Base-by-base conservation (phyloP, 306 rosid genomes). In the Cyamopsis tetragonoloba region DNA sequence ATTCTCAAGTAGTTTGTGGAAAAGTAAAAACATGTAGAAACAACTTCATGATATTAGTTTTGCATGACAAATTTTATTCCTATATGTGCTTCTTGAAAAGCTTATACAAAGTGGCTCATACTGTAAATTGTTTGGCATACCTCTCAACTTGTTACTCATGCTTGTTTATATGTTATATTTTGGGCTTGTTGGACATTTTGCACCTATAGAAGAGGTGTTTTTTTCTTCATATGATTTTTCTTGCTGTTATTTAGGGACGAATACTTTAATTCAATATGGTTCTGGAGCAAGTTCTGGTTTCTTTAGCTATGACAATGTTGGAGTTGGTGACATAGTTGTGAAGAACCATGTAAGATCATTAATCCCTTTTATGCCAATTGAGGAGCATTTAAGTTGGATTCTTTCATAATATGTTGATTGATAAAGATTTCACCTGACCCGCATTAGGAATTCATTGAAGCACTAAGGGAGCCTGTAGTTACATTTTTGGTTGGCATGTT, bases 261-360 rank as follows among this genome's bases (percentile, higher is more conserved):
- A 80, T 70, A 97, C 96, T 78, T 70, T 95, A 26, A 93, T 93
- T 75, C 87, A 73, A 27, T 93, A 93, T 83, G 98, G 97, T 27
- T 77, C 82, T 6, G 98, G 98, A 42, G 78, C 96, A 37, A 85
- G 89, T 72, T 68, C 91, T 20, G 98, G 98, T 61, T 93, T 89
- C 88, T 88, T 84, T 77, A 93, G 98, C 69, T 74, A 72, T 22
- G 98, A 93, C 60, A 50, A 67, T 71, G 90, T 89, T 38, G 73
- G 31, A 84, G 85, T 93, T 28, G 98, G 96, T 62, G 89, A 88
- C 73, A 15, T 81, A 9, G 65, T 82, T 39, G 86, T 93, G 19
- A 84, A 79, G 76, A 63, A 85, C 44, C 98, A 93, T 91, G 98
- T 87, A 84, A 70, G 44, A 53, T 60, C 59, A 4, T 32, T 62